Conservation (phyloP, 345 rosid species). For the Nephelium lappaceum region DNA sequence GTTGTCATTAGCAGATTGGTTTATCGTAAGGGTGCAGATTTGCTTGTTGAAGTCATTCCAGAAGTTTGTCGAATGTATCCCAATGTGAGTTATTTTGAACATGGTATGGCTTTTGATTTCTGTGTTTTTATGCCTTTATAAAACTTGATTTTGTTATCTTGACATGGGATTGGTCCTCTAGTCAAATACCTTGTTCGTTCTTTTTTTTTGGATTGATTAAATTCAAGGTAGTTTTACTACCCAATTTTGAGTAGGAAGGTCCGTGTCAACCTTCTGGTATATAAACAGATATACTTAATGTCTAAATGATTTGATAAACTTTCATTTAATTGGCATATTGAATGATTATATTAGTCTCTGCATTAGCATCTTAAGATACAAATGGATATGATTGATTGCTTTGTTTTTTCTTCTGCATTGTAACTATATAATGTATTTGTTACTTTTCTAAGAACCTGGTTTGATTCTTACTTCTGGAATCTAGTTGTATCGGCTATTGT, state of each 20-base stretch:
- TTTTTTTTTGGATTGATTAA: neutral
- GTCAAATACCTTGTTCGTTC: neutral
- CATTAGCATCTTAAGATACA: neutral
- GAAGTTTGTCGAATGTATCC: slow-evolving; percentile 75
- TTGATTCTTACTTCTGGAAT: neutral
- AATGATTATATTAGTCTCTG: neutral
- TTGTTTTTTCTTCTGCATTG: neutral
- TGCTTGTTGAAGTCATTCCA: slow-evolving; percentile 95
- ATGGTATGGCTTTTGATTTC: slow-evolving; percentile 6
- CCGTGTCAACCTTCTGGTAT: neutral
- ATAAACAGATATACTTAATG: neutral
- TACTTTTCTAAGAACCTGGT: neutral
- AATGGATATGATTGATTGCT: neutral
- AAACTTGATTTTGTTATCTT: neutral
- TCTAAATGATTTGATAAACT: neutral
- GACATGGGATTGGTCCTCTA: neutral
- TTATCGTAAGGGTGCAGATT: slow-evolving; percentile 94
- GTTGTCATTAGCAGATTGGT: slow-evolving; percentile 95
- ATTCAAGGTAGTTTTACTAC: neutral
- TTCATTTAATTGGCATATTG: neutral
- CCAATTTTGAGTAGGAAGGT: neutral
- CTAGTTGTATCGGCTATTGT: neutral
- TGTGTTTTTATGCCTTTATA: neutral
- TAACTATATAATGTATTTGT: neutral
- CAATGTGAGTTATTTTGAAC: slow-evolving; percentile 55